Evolutionary conservation across 176 grass and related monocot genomes (phyloP).

Genomic region (Olyra latifolia): DNA sequence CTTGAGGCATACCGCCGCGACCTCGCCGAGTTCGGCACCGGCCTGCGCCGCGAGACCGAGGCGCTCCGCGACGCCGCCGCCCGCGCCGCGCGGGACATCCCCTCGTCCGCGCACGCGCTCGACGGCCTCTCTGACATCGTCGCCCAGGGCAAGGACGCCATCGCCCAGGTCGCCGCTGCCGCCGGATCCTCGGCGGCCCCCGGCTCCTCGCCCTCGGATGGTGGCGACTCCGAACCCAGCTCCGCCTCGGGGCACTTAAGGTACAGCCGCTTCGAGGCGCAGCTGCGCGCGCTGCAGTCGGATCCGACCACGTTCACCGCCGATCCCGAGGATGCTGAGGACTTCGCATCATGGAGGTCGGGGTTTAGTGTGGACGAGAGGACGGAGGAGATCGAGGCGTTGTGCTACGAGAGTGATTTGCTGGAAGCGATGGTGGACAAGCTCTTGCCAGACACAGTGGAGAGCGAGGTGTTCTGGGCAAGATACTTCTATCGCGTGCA

Average conservation of each 20-base stretch:
- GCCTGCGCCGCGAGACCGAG: conserved; percentile 86
- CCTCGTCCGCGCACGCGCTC: conserved; percentile 52
- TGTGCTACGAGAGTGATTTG: conserved; percentile 57
- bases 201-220: conserved; percentile 15
- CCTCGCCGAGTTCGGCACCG: conserved; percentile 86
- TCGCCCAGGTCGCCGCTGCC: conserved; percentile 41
- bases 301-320: conserved; percentile 68
- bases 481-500: conserved; percentile 78
- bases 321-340: conserved; percentile 72
- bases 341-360: conserved; percentile 64
- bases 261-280: conserved; percentile 75
- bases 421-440: conserved; percentile 61
- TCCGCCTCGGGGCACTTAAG: conserved; percentile 40
- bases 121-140: conserved; percentile 81
- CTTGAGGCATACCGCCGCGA: conserved; percentile 89
- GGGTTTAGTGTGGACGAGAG: conserved; percentile 68
- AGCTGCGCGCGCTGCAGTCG: conserved; percentile 72
- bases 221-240: conserved; percentile 38
- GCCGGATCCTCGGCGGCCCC: conserved; percentile 14
- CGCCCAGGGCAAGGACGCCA: conserved; percentile 79
- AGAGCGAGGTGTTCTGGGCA: conserved; percentile 71
- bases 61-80: conserved; percentile 70
- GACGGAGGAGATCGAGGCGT: conserved; percentile 70
- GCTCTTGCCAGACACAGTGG: conserved; percentile 66
- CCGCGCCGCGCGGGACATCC: conserved; percentile 55